A percentile compares a stretch with the other conserved stretches of the same genome.
Evolutionary conservation across 2,329 filamentous ascomycete genomes (phyloP).

Genomic region (Monosporascus sp.): DNA sequence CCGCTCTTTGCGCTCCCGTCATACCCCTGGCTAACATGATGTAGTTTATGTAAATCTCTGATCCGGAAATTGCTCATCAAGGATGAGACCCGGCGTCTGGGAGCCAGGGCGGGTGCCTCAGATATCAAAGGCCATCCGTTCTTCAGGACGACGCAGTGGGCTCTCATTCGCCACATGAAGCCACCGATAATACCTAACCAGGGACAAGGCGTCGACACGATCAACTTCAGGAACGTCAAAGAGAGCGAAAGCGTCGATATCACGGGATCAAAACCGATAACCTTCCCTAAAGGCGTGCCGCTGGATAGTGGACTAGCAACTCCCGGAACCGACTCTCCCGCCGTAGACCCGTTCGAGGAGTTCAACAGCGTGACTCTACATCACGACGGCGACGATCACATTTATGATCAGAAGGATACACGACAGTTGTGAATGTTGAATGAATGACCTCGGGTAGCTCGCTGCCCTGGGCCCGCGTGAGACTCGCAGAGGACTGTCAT

Average conservation of each 20-base stretch:
- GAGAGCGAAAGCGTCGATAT: slow-evolving; percentile 94
- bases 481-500: too few species aligned
- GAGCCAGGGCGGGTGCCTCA: slow-evolving; percentile 88
- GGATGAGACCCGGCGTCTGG: slow-evolving; percentile 88
- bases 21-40: background rate
- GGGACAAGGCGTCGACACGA: slow-evolving; percentile 83
- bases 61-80: slow-evolving; percentile 97
- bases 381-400: slow-evolving; percentile 79
- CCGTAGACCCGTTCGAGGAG: slow-evolving; percentile 86
- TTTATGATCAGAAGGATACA: slow-evolving; percentile 29
- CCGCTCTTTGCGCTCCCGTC: slow-evolving; percentile 10
- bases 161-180: slow-evolving; percentile 93
- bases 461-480: too few species aligned
- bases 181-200: slow-evolving; percentile 93
- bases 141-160: slow-evolving; percentile 95
- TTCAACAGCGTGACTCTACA: slow-evolving; percentile 98
- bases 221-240: slow-evolving; percentile 98
- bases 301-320: slow-evolving; percentile 82
- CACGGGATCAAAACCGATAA: slow-evolving; percentile 50
- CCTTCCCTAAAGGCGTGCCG: slow-evolving; percentile 68
- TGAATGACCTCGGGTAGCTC: too few species aligned
- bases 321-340: slow-evolving; percentile 68
- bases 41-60: slow-evolving; percentile 88
- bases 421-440: too few species aligned
- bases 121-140: slow-evolving; percentile 96